Percentiles rank a stretch among this genome's conserved stretches.
phyloP scores from a whole-genome alignment of 1,284 basidiomycete species.

The Mycena citricolor region DNA sequence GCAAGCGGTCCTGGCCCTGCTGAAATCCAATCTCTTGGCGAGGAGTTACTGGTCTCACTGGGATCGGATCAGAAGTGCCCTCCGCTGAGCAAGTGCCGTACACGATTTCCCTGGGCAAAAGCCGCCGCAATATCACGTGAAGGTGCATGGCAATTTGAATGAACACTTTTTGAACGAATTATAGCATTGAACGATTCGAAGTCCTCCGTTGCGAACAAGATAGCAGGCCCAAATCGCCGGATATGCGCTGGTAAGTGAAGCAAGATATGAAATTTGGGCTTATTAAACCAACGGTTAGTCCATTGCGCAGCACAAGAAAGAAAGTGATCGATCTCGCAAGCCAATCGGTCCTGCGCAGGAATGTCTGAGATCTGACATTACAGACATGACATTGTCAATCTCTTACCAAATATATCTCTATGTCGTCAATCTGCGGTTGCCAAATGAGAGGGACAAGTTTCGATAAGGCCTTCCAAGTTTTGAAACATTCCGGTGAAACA shows the following conservation, averaged over 20 bases:
- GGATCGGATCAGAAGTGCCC: neutral
- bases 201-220: constrained; percentile 41
- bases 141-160: constrained; percentile 44
- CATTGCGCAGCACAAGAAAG: constrained; percentile 28
- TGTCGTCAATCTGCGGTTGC: constrained; percentile 34
- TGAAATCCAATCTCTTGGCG: neutral
- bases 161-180: constrained; percentile 39
- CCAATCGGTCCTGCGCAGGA: constrained; percentile 21
- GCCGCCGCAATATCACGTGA: constrained; percentile 39
- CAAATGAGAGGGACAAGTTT: constrained; percentile 34
- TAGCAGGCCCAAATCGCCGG: constrained; percentile 37
- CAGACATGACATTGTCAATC: constrained; percentile 26
- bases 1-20: neutral
- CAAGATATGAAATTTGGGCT: constrained; percentile 41
- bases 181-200: constrained; percentile 50
- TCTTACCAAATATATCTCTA: constrained; percentile 32
- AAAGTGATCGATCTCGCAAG: constrained; percentile 31
- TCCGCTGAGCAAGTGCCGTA: constrained; percentile 35
- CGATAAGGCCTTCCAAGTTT: constrained; percentile 32
- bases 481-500: constrained; percentile 22
- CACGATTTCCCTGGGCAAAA: constrained; percentile 34
- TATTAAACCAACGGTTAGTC: constrained; percentile 38
- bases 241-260: constrained; percentile 35
- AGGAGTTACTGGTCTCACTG: neutral
- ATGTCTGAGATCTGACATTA: constrained; percentile 1